Conservation (phyloP, 768 basidiomycete genomes). For the Xanthoconium stramineum region DNA sequence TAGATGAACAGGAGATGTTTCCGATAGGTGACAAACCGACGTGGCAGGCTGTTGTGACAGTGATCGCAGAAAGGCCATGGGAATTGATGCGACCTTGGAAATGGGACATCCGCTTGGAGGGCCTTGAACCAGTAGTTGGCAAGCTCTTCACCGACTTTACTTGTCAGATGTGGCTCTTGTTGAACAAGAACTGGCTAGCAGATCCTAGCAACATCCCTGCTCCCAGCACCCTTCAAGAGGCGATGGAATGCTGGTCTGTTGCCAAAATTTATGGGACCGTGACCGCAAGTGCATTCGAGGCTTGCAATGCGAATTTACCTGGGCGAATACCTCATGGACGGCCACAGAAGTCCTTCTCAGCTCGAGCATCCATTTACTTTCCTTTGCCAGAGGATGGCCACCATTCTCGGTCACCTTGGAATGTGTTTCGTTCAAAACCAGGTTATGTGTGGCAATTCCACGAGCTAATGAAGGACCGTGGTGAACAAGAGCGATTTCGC, state of each 20-base stretch:
- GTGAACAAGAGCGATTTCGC: neutral
- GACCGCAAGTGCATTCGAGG: neutral
- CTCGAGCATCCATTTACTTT: neutral
- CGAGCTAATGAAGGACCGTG: neutral
- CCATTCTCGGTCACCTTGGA: neutral
- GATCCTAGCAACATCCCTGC: neutral
- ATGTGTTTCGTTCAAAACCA: neutral
- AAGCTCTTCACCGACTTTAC: constrained; percentile 6
- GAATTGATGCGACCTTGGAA: neutral
- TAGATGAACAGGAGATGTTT: neutral
- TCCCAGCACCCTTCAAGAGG: neutral
- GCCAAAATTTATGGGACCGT: neutral
- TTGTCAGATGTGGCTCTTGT: constrained; percentile 6
- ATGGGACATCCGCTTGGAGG: neutral
- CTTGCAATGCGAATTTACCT: constrained; percentile 4
- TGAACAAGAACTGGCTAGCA: neutral
- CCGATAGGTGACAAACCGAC: neutral
- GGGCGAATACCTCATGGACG: neutral
- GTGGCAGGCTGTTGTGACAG: neutral
- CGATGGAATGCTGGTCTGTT: neutral
- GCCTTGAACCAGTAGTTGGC: neutral
- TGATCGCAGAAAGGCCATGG: neutral
- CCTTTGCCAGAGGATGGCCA: neutral
- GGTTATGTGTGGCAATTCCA: constrained; percentile 9
- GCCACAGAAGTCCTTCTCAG: neutral